Base-by-base conservation (phyloP, 148 eudicot species). In the Amaranthus cruentus region DNA sequence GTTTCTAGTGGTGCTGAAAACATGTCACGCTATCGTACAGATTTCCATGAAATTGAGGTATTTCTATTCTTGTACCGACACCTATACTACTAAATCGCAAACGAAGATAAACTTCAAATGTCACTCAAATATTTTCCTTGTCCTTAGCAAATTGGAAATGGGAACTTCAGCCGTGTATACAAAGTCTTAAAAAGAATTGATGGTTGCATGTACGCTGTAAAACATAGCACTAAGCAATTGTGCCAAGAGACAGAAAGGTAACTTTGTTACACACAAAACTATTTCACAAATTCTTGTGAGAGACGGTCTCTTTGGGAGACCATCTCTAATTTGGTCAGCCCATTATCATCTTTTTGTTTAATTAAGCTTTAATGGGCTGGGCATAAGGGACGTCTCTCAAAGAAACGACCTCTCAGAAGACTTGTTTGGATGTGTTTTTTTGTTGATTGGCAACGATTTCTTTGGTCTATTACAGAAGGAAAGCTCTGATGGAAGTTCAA, bases 401-500 rank as follows among this genome's bases (percentile, higher is more conserved):
- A 28, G 38, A 28, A 28, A 28, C 38, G 38, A 0, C 2, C 38
- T 28, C 38, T 28, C 38, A 28, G 38, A 47, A 28, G 47, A 43
- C 59, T 76, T 65, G 21, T 43, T 55, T 52, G 47, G 21, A 13
- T 51, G 2, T 56, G 38, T 8, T 7, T 21, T 44, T 2, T 47
- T 21, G 47, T 61, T 67, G 28, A 47, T 47, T 62, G 21, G 67
- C 77, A 55, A 59, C 54, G 76, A 70, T 62, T 81, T 58, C 73
- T 21, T 50, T 79, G 75, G 42, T 71, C 66, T 48, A 58, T 58
- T 80, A 76, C 86, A 94, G 98, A 89, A 85, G 86, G 77, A 89
- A 94, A 80, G 98, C 97, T 78, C 80, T 92, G 81, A 87, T 88
- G 98, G 98, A 92, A 85, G 98, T 92, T 76, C 98, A 92, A 77